Base-by-base conservation (phyloP, 495 filamentous ascomycete genomes). In the Penicillium argentinense region DNA sequence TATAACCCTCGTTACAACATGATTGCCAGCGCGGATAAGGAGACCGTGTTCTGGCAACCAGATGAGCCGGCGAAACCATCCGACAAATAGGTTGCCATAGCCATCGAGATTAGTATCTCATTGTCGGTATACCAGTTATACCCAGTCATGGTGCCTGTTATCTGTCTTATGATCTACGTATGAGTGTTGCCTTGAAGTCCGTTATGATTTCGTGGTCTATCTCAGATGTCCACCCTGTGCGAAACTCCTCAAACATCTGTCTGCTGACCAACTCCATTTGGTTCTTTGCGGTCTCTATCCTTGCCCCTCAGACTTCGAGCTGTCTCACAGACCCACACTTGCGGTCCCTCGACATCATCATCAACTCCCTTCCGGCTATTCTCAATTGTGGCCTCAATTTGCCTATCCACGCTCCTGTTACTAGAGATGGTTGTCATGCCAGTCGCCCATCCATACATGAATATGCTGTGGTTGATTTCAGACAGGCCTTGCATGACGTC, bases 1-100 rank as follows among this genome's bases (percentile, higher is more conserved):
- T 91, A 87, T 62, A 97, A 96, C 67, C 95, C 89, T 5, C 77
- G 89, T 33, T 89, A 83, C 67, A 95, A 97, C 64, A 82, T 97
- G 75, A 72, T 96, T 50, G 90, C 87, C 12, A 90, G 83, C 29
- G 95, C 86, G 4, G 90, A 97, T 58, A 84, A 84, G 57, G 91
- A 97, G 50, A 74, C 91, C 45, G 70, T 93, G 36, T 89, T 98
- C 48, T 97, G 93, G 92, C 64, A 95, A 24, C 93, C 93, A 3
- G 69, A 74, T 14, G 71, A 74, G 12, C 41, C 42, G 23, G 39
- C 63, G 5, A 65, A 59, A 44, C 36, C 59, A 6, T 45, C 63
- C 1, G 66, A 75, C 18, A 68, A 71, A 42, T 67, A 68, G 51
- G 8, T 7, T 11, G 2, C 14, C n/a, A 32, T 21, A 18, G 33